Conservation (phyloP, 306 rosid genomes). For the Elaeagnus macrophylla region DNA sequence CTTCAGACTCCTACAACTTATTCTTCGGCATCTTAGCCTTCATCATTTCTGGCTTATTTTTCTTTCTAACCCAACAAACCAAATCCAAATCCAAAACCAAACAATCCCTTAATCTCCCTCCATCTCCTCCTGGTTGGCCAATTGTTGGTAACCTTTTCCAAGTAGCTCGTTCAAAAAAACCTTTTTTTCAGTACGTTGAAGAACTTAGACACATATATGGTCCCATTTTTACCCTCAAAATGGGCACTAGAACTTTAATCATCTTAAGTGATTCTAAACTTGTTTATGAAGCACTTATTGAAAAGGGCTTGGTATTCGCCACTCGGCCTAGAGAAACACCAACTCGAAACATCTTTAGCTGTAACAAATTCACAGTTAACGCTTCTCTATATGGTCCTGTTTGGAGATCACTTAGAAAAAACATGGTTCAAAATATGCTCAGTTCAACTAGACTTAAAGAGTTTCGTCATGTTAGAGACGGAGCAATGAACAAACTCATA, state of each 20-base stretch:
- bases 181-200: slow-evolving; percentile 48
- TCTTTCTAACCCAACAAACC: slow-evolving; percentile 36
- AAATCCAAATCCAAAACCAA: slow-evolving; percentile 41
- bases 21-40: slow-evolving; percentile 45
- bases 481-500: slow-evolving; percentile 64
- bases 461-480: slow-evolving; percentile 47
- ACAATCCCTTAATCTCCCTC: slow-evolving; percentile 45
- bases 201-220: slow-evolving; percentile 40
- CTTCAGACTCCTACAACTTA: slow-evolving; percentile 31
- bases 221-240: slow-evolving; percentile 65
- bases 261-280: slow-evolving; percentile 51
- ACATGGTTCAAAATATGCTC: slow-evolving; percentile 98
- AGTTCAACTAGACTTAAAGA: slow-evolving; percentile 58
- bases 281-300: slow-evolving; percentile 64
- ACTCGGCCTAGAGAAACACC: slow-evolving; percentile 70
- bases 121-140: slow-evolving; percentile 96
- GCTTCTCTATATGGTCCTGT: slow-evolving; percentile 68
- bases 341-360: slow-evolving; percentile 69
- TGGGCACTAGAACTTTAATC: slow-evolving; percentile 75
- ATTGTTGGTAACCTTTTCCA: slow-evolving; percentile 86
- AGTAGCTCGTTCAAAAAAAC: slow-evolving; percentile 56
- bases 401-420: slow-evolving; percentile 71
- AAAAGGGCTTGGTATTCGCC: slow-evolving; percentile 50
- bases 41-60: slow-evolving; percentile 35
- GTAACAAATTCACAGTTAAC: slow-evolving; percentile 73